Percentiles rank a stretch among this genome's conserved stretches.
Conservation (phyloP, 176 grass and related monocot genomes). For the Lolium multiflorum region DNA sequence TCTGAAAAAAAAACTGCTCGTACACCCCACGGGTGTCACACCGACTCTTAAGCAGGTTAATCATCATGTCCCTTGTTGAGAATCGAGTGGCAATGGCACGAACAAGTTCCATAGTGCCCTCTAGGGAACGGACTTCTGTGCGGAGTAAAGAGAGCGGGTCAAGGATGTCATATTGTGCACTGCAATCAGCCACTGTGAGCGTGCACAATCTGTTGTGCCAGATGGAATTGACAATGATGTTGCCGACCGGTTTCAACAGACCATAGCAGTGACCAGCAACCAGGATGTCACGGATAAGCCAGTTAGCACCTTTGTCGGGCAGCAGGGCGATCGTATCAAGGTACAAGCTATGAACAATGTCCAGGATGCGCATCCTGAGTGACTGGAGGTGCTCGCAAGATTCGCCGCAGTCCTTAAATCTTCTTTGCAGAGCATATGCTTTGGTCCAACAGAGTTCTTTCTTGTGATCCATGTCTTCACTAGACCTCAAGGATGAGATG, state of each 20-base stretch:
- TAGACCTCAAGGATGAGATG: neutral
- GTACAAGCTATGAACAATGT: neutral
- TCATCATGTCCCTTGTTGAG: neutral
- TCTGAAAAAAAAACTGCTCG: neutral
- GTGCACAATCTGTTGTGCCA: neutral
- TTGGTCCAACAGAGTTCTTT: too few relatives aligned
- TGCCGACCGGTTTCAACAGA: neutral
- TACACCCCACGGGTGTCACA: neutral
- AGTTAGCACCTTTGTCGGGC: neutral
- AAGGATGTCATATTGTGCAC: neutral
- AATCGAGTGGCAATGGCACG: neutral
- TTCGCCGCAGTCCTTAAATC: neutral
- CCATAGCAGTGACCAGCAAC: neutral
- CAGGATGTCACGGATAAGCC: neutral
- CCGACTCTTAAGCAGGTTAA: neutral
- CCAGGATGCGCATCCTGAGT: neutral
- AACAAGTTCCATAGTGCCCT: neutral
- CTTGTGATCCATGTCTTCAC: neutral
- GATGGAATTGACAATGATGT: neutral
- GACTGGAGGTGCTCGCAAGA: neutral
- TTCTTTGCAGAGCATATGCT: too few relatives aligned
- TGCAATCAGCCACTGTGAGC: neutral
- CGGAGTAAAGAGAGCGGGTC: neutral
- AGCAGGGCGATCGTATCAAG: neutral
- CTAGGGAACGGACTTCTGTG: neutral